Percentiles rank a stretch among this genome's conserved stretches.
Conservation (phyloP, 345 rosid genomes). For the Pseudoturritis turrita region DNA sequence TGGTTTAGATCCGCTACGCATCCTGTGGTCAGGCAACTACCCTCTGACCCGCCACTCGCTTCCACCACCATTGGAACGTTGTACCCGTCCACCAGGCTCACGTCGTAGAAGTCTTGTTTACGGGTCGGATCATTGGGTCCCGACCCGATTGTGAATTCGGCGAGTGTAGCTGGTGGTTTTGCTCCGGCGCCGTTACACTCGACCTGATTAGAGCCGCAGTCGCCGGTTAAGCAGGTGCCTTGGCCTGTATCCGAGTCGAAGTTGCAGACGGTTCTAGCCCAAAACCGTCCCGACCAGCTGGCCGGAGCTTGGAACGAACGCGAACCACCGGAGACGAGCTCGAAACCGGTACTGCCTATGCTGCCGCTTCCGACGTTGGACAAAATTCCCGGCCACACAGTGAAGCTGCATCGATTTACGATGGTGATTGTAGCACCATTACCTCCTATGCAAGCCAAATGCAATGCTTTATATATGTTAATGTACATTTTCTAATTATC, state of each 20-base stretch:
- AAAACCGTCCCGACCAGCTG: slow-evolving; percentile 70
- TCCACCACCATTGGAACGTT: slow-evolving; percentile 56
- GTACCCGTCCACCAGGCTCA: slow-evolving; percentile 70
- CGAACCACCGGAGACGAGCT: slow-evolving; percentile 45
- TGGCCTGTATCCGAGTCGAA: slow-evolving; percentile 43
- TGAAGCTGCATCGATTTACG: slow-evolving; percentile 51
- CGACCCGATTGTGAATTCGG: slow-evolving; percentile 64
- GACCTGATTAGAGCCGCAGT: slow-evolving; percentile 60
- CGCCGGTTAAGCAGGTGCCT: slow-evolving; percentile 54
- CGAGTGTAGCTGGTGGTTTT: slow-evolving; percentile 60
- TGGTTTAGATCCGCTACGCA: slow-evolving; percentile 59
- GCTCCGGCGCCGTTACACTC: slow-evolving; percentile 68
- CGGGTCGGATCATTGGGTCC: slow-evolving; percentile 41
- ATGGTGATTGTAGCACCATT: slow-evolving; percentile 53
- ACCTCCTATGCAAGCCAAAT: slow-evolving; percentile 33
- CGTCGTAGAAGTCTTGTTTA: slow-evolving; percentile 61
- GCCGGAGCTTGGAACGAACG: slow-evolving; percentile 48
- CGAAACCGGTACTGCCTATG: slow-evolving; percentile 52
- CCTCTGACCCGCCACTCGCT: slow-evolving; percentile 51
- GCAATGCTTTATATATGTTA: slow-evolving; percentile 4
- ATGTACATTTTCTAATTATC: neutral
- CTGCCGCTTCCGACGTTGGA: slow-evolving; percentile 41
- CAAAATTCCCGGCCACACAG: slow-evolving; percentile 74
- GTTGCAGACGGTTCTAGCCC: slow-evolving; percentile 66
- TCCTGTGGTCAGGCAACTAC: slow-evolving; percentile 54